Evolutionary conservation across 331 rosid genomes (phyloP), one percentile per base, ranked within the genome.

Genomic region (Quercus tomentella): DNA sequence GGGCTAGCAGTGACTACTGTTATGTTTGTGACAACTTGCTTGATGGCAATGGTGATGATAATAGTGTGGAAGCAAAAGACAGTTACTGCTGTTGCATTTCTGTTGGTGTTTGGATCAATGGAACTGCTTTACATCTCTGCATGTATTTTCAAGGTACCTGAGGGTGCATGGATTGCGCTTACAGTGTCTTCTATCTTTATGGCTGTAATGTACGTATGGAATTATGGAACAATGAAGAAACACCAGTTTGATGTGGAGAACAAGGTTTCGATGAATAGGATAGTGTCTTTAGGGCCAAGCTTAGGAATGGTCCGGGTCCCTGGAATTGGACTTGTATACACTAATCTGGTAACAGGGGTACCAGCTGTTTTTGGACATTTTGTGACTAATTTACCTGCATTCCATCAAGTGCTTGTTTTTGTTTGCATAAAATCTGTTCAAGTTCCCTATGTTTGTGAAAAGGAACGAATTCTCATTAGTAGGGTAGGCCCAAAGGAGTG

Each of bases 101-200:
- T 92, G 56, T 54, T 89, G 23, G 73, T 84, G 74, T 90, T 90
- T 82, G 93, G 94, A 49, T 86, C 93, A 21, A 84, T 90, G 69
- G 94, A 92, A 70, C 79, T 87, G 60, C 83, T 88, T 5, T 92
- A 90, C 85, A 83, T 92, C 61, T 83, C 93, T 25, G 93, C 94
- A 66, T 86, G 87, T 25, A 72, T 89, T 73, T 79, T 75, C 77
- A 92, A 89, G 84, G 67, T 90, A 68, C 91, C 87, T 3, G 87
- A 90, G 85, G 97, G 97, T 73, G 97, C 94, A 20, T 92, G 97
- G 97, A 86, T 92, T 41, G 90, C 95, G 2, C 77, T 90, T 72
- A 85, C 79, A 73, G 77, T 92, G 52, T 88, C 93, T 61, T 66
- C 79, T 25, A 72, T 76, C 58, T 81, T 90, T 45, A 87, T 86